Evolutionary conservation across 2,329 filamentous ascomycete genomes (phyloP).

Genomic region (Xylaria digitata): DNA sequence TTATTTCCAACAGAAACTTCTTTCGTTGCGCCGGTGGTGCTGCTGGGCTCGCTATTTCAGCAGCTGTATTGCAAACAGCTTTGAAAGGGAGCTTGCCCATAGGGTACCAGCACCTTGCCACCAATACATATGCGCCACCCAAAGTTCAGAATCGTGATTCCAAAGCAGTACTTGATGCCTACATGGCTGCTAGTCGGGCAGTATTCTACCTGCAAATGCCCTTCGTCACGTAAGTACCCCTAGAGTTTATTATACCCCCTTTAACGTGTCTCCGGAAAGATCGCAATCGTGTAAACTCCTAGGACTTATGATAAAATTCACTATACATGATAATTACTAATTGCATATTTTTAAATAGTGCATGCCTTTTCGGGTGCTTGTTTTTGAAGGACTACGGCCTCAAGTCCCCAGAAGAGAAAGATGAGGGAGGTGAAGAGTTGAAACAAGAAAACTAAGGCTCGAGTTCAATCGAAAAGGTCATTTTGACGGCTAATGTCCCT

Average conservation of each 20-base stretch:
- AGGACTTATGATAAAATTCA: neutral
- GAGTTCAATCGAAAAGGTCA: neutral
- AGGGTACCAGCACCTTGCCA: slow-evolving; percentile 45
- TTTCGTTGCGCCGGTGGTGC: slow-evolving; percentile 69
- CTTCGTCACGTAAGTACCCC: slow-evolving; percentile 53
- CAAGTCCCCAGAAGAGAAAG: slow-evolving; percentile 43
- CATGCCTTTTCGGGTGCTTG: slow-evolving; percentile 61
- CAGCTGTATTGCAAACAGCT: slow-evolving; percentile 58
- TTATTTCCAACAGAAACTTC: slow-evolving; percentile 72
- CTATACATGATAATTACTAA: neutral
- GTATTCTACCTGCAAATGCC: slow-evolving; percentile 69
- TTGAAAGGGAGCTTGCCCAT: slow-evolving; percentile 46
- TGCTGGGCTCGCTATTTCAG: slow-evolving; percentile 67
- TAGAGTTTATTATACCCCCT: no score
- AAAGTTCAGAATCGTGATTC: slow-evolving; percentile 29
- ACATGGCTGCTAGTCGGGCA: slow-evolving; percentile 63
- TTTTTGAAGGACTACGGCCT: slow-evolving; percentile 65
- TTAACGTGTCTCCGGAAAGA: no score
- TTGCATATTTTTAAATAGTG: slow-evolving; percentile 26
- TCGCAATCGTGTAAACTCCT: neutral
- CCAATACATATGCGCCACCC: slow-evolving; percentile 48
- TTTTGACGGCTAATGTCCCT: neutral
- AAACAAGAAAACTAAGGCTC: neutral
- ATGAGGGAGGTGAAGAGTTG: slow-evolving; percentile 9
- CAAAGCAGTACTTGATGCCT: slow-evolving; percentile 59